Percentiles rank a stretch among this genome's conserved stretches.
phyloP scores from a whole-genome alignment of 2,329 filamentous ascomycete genomes.

The Botrytis porri region DNA sequence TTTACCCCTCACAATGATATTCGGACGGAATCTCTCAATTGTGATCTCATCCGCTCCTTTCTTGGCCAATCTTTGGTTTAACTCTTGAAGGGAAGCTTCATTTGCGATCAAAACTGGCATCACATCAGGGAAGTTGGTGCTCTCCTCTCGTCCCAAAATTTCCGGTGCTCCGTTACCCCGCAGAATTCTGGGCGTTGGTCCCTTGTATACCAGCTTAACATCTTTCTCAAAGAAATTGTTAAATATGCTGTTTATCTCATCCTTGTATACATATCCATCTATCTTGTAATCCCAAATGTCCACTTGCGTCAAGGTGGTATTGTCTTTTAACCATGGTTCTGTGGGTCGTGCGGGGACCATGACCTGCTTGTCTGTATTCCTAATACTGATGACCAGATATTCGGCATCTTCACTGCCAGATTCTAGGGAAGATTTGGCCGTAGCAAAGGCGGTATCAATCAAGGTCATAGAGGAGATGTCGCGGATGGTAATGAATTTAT shows the following conservation, averaged over 20 bases:
- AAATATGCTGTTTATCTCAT: slow-evolving; percentile 51
- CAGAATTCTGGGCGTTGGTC: slow-evolving; percentile 53
- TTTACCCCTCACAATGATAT: slow-evolving; percentile 57
- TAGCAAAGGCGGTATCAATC: slow-evolving; percentile 40
- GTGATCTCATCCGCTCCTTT: slow-evolving; percentile 48
- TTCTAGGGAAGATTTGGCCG: background rate
- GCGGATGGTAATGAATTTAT: slow-evolving; percentile 61
- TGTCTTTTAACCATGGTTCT: slow-evolving; percentile 49
- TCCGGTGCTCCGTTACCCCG: slow-evolving; percentile 53
- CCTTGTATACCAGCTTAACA: slow-evolving; percentile 60
- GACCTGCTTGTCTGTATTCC: slow-evolving; percentile 41
- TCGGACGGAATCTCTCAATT: slow-evolving; percentile 62
- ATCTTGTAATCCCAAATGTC: slow-evolving; percentile 59
- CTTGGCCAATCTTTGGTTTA: slow-evolving; percentile 51
- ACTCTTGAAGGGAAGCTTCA: slow-evolving; percentile 54
- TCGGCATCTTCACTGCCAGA: slow-evolving; percentile 39
- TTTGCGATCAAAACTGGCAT: slow-evolving; percentile 55
- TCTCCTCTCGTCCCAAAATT: slow-evolving; percentile 52
- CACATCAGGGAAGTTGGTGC: slow-evolving; percentile 58
- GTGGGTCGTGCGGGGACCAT: slow-evolving; percentile 54
- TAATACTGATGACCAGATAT: slow-evolving; percentile 49
- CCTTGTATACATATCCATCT: slow-evolving; percentile 53
- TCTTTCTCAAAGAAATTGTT: slow-evolving; percentile 53
- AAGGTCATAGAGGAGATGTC: slow-evolving; percentile 60
- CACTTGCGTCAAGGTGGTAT: slow-evolving; percentile 50